Evolutionary conservation across 2,329 filamentous ascomycete genomes (phyloP).

Genomic region (Penicillium paneum): DNA sequence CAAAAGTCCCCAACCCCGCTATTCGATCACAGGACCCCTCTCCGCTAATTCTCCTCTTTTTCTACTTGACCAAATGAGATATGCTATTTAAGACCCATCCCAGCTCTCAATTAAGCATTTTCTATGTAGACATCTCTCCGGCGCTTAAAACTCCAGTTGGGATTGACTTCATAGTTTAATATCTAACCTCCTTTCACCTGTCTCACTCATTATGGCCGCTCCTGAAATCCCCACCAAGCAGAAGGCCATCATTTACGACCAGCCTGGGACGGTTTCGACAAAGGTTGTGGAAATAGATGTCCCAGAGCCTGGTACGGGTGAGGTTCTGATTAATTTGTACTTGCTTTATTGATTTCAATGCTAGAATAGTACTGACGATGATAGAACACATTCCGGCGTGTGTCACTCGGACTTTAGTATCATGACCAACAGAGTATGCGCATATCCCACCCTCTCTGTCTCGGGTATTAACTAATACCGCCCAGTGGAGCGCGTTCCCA

Average conservation of each 20-base stretch:
- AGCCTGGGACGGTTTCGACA: slow-evolving; percentile 62
- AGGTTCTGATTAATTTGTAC: slow-evolving; percentile 62
- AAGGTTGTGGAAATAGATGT: slow-evolving; percentile 63
- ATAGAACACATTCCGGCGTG: slow-evolving; percentile 60
- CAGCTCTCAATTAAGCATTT: neutral
- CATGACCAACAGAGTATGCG: slow-evolving; percentile 46
- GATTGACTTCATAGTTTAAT: neutral
- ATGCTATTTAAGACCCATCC: neutral
- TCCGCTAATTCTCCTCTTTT: neutral
- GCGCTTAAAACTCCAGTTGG: neutral
- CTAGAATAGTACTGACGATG: neutral
- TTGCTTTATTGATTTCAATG: neutral
- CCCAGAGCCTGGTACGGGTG: slow-evolving; percentile 60
- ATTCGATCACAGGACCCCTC: neutral
- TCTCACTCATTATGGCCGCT: slow-evolving; percentile 29
- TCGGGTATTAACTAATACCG: neutral
- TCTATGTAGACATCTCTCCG: neutral
- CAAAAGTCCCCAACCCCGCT: neutral
- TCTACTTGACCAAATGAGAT: neutral
- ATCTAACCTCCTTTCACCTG: neutral
- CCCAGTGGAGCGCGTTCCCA: slow-evolving; percentile 56
- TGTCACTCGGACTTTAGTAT: slow-evolving; percentile 62
- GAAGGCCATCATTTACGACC: slow-evolving; percentile 63
- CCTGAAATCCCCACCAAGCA: slow-evolving; percentile 55
- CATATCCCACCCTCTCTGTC: neutral